These are phyloP conservation scores for Hypomontagnella monticulosa DNA, from an alignment of 495 filamentous ascomycete genomes.

Conservation along the genomic window DNA sequence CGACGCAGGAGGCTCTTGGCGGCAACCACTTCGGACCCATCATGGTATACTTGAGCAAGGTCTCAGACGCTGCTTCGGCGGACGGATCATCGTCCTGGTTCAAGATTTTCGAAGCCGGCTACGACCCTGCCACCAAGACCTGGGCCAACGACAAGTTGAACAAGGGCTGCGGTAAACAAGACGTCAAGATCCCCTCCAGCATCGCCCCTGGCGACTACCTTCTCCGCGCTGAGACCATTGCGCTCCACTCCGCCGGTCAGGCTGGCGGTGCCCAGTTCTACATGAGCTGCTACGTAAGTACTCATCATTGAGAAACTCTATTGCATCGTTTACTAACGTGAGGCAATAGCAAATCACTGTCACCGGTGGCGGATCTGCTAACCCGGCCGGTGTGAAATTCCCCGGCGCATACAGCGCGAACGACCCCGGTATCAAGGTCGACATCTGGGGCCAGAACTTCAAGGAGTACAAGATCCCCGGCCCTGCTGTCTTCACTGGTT, in stretches of 20 bases:
- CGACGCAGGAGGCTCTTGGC: conserved; percentile 54
- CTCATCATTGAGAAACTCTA: not conserved
- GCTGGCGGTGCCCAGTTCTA: conserved; percentile 60
- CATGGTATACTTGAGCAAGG: conserved; percentile 65
- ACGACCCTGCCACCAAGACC: conserved; percentile 54
- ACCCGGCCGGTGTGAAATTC: conserved; percentile 54
- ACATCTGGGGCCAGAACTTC: conserved; percentile 51
- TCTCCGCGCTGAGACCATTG: conserved; percentile 63
- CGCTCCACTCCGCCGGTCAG: conserved; percentile 57
- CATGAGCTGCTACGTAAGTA: conserved; percentile 58
- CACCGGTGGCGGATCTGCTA: conserved; percentile 48
- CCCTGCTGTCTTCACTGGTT: conserved; percentile 28
- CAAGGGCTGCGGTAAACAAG: conserved; percentile 60
- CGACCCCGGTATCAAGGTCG: conserved; percentile 64
- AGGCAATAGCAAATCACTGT: conserved; percentile 53
- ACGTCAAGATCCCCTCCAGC: conserved; percentile 59
- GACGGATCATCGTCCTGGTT: conserved; percentile 61
- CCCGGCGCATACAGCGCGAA: conserved; percentile 60
- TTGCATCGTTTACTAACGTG: not conserved
- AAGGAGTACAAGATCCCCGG: conserved; percentile 39
- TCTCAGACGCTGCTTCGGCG: conserved; percentile 61
- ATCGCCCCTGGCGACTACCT: conserved; percentile 63
- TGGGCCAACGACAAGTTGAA: conserved; percentile 64
- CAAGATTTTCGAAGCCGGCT: conserved; percentile 59
- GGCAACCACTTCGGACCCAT: conserved; percentile 62